Conservation (phyloP, 108 stramenopile species). For the Tribonema minus region DNA sequence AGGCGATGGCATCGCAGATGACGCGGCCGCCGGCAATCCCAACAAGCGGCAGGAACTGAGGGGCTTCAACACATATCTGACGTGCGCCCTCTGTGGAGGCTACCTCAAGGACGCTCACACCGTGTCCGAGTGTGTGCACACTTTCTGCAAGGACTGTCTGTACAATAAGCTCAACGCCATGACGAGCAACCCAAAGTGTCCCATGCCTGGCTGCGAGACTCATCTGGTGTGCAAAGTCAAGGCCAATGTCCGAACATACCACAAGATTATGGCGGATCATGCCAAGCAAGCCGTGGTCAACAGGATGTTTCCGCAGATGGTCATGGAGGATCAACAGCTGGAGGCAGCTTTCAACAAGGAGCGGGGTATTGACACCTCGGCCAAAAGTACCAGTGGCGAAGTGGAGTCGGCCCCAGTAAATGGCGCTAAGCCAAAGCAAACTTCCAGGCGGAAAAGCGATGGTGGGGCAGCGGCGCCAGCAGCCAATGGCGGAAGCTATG, state of each 20-base stretch:
- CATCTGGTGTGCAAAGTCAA: not conserved
- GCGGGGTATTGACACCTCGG: conserved; percentile 40
- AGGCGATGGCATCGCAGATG: no score
- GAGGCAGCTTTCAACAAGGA: conserved; percentile 44
- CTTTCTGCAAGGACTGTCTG: conserved; percentile 66
- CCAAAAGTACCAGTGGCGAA: no score
- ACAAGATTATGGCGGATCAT: not conserved
- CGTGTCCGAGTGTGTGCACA: conserved; percentile 66
- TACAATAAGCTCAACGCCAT: conserved; percentile 45
- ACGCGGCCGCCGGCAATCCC: no score
- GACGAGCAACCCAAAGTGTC: conserved; percentile 15
- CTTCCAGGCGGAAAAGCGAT: no score
- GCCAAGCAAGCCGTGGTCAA: not conserved
- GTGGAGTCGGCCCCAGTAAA: no score
- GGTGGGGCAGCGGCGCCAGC: no score
- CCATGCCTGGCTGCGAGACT: not conserved
- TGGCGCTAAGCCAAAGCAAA: no score
- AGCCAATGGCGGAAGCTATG: no score
- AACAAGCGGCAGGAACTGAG: no score
- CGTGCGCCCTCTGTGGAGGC: conserved; percentile 62
- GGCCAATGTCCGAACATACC: not conserved
- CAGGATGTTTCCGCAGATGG: not conserved
- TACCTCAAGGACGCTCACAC: conserved; percentile 66
- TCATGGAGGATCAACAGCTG: not conserved
- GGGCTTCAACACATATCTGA: conserved; percentile 48